Evolutionary conservation across 805 yeast genomes (phyloP).

Genomic region (Komagataella pastoris): DNA sequence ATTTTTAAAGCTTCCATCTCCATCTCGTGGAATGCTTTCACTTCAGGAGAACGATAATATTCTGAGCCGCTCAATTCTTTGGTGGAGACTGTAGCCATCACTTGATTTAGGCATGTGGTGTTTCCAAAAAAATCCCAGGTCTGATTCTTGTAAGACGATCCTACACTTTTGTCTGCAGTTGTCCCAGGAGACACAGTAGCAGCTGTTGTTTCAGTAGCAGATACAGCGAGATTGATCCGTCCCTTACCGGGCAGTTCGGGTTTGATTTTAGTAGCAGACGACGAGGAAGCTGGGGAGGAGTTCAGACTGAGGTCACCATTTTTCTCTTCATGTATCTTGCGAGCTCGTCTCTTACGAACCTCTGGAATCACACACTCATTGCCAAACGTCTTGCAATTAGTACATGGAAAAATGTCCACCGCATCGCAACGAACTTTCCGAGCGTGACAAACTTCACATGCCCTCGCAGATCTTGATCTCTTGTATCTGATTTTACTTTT

Average conservation of each 20-base stretch:
- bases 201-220: background rate
- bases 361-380: constrained; percentile 62
- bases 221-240: background rate
- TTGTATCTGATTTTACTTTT: constrained; percentile 15
- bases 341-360: constrained; percentile 10
- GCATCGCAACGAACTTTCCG: constrained; percentile 77
- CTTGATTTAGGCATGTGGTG: background rate
- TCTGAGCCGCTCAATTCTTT: background rate
- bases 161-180: background rate
- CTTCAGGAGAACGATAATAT: background rate
- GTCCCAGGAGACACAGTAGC: constrained; percentile 7
- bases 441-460: constrained; percentile 67
- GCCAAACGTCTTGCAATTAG: constrained; percentile 62
- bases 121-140: background rate
- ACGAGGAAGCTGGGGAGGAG: background rate
- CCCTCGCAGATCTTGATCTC: constrained; percentile 53
- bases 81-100: background rate
- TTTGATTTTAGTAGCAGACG: constrained; percentile 1
- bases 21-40: constrained; percentile 15
- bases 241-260: background rate
- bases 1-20: constrained; percentile 52
- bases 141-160: background rate
- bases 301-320: constrained; percentile 3
- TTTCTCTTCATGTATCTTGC: constrained; percentile 22
- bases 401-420: constrained; percentile 40